Evolutionary conservation across 768 basidiomycete species (phyloP).

Genomic region (Leccinellum luteum): DNA sequence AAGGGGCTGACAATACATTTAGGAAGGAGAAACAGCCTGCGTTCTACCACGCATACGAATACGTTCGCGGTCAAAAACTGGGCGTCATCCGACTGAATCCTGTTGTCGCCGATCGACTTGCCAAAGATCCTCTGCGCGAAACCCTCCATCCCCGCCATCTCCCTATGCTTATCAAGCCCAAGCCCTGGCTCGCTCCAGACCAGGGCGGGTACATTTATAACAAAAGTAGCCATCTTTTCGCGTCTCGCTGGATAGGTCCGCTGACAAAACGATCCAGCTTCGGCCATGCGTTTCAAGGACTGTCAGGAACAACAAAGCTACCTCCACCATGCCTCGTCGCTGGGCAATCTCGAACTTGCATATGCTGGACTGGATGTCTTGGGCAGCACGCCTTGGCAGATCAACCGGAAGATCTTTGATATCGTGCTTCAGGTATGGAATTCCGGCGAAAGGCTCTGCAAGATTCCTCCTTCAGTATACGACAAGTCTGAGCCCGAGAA

Average conservation of each 20-base stretch:
- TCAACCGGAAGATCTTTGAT: constrained; percentile 78
- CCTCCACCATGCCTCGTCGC: constrained; percentile 67
- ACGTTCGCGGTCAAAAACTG: constrained; percentile 89
- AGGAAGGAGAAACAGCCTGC: constrained; percentile 84
- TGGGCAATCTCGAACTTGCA: constrained; percentile 78
- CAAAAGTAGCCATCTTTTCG: constrained; percentile 47
- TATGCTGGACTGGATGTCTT: constrained; percentile 89
- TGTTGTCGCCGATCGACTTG: constrained; percentile 70
- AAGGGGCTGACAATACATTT: constrained; percentile 3
- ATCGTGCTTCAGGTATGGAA: constrained; percentile 85
- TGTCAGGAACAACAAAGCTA: constrained; percentile 80
- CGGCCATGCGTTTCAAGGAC: constrained; percentile 92
- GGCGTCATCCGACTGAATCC: constrained; percentile 89
- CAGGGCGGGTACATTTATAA: constrained; percentile 84
- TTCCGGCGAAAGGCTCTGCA: constrained; percentile 73
- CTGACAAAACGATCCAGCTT: constrained; percentile 37
- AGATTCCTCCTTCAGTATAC: constrained; percentile 74
- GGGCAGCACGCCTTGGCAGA: constrained; percentile 84
- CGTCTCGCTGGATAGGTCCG: background rate
- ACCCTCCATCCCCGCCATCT: constrained; percentile 90
- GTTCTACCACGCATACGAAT: constrained; percentile 90
- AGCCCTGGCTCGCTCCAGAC: constrained; percentile 76
- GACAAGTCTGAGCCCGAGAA: constrained; percentile 64
- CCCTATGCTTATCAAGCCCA: constrained; percentile 92
- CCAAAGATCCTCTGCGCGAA: constrained; percentile 65